Evolutionary conservation across 1,139 yeast species (phyloP).

Genomic region (Sugiyamaella xylanicola): DNA sequence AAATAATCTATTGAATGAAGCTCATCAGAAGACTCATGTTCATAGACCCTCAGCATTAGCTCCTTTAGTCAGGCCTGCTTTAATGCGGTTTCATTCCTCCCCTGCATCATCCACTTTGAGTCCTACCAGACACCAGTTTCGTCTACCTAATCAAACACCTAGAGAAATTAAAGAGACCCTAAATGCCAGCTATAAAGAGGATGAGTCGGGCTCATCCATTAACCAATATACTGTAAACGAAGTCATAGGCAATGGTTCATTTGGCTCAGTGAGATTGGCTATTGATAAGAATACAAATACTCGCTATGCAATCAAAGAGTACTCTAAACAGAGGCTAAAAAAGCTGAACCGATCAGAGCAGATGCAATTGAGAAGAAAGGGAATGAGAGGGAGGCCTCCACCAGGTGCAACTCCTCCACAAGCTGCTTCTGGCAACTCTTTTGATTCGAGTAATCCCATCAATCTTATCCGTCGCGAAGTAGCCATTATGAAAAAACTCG

Average conservation of each 20-base stretch:
- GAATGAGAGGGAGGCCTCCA: constrained; percentile 24
- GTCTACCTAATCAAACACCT: constrained; percentile 41
- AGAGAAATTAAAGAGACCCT: constrained; percentile 45
- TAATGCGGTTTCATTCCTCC: constrained; percentile 40
- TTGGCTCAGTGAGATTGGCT: constrained; percentile 87
- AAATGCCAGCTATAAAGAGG: constrained; percentile 40
- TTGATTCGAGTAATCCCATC: constrained; percentile 34
- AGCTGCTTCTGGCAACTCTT: constrained; percentile 2
- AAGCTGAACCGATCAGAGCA: constrained; percentile 52
- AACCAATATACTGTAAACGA: constrained; percentile 60
- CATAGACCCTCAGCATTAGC: not conserved
- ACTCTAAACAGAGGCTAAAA: constrained; percentile 44
- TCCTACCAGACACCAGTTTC: constrained; percentile 44
- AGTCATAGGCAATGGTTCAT: constrained; percentile 83
- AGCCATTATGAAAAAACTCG: constrained; percentile 75
- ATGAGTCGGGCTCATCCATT: constrained; percentile 40
- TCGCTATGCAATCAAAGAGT: constrained; percentile 73
- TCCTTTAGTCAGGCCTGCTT: constrained; percentile 27
- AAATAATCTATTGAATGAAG: not conserved
- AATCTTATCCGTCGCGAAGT: constrained; percentile 70
- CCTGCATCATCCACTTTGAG: constrained; percentile 39
- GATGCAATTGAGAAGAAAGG: constrained; percentile 35
- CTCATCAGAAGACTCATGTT: not conserved
- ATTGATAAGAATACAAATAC: constrained; percentile 53
- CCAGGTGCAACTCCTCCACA: not conserved